Evolutionary conservation across 2,329 filamentous ascomycete genomes (phyloP).

Genomic region (Exophiala alcalophila): DNA sequence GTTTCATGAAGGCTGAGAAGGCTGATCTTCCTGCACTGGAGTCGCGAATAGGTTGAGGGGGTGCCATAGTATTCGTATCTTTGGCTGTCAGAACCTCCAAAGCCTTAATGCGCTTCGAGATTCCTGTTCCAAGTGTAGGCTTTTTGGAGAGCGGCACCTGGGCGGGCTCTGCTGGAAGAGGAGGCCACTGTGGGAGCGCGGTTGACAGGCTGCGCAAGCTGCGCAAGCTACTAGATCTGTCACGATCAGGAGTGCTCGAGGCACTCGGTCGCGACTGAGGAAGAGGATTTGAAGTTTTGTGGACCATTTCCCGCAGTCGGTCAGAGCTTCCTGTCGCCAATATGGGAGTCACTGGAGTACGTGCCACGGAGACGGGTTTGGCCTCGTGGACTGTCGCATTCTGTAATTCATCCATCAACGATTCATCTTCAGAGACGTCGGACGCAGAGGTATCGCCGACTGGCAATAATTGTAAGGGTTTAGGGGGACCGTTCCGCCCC

Average conservation of each 20-base stretch:
- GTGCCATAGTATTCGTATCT: slow-evolving; percentile 32
- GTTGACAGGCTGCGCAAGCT: slow-evolving; percentile 28
- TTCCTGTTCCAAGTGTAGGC: slow-evolving; percentile 80
- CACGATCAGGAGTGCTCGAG: slow-evolving; percentile 20
- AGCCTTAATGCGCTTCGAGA: slow-evolving; percentile 91
- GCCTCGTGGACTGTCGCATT: slow-evolving; percentile 79
- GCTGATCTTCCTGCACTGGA: slow-evolving; percentile 31
- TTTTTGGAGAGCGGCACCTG: slow-evolving; percentile 64
- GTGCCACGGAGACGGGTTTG: slow-evolving; percentile 73
- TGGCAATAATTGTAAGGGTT: slow-evolving; percentile 20
- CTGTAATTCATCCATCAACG: slow-evolving; percentile 79
- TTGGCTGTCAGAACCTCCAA: slow-evolving; percentile 66
- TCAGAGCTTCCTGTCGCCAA: slow-evolving; percentile 42
- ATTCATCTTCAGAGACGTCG: slow-evolving; percentile 68
- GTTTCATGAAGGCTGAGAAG: slow-evolving; percentile 32
- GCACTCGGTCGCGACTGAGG: slow-evolving; percentile 19
- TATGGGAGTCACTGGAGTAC: slow-evolving; percentile 73
- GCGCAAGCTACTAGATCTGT: slow-evolving; percentile 13
- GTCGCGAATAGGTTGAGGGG: slow-evolving; percentile 30
- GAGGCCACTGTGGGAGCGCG: slow-evolving; percentile 30
- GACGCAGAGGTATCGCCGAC: slow-evolving; percentile 37
- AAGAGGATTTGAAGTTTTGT: slow-evolving; percentile 16
- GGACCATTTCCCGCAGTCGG: slow-evolving; percentile 21
- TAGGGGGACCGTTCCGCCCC: slow-evolving; percentile 8
- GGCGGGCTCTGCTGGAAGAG: slow-evolving; percentile 31